Conservation (phyloP, 495 filamentous ascomycete species). For the Penicillium riverlandense region DNA sequence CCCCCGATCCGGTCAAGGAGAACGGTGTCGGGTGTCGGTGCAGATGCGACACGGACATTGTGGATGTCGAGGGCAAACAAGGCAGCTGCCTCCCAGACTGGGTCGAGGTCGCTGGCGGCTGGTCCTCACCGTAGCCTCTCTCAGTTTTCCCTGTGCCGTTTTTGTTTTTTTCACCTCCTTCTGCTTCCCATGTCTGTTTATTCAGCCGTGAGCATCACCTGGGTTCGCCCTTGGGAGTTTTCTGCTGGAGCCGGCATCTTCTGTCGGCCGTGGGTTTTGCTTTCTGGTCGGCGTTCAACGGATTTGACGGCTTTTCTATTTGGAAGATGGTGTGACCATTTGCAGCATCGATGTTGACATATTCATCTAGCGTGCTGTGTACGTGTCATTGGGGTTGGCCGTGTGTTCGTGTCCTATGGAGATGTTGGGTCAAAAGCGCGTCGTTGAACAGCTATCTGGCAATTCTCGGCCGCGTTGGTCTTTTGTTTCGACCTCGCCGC, state of each 20-base stretch:
- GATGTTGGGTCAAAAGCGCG: conserved; percentile 1
- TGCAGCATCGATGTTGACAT: conserved; percentile 34
- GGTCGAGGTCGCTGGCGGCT: conserved; percentile 96
- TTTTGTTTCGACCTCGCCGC: neutral
- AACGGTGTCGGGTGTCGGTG: conserved; percentile 97
- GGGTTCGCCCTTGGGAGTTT: conserved; percentile 29
- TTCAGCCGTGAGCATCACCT: conserved; percentile 31
- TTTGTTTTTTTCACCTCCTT: conserved; percentile 17
- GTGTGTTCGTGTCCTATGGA: conserved; percentile 5
- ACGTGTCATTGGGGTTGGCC: conserved; percentile 23
- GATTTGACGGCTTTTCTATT: conserved; percentile 35
- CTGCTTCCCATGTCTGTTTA: conserved; percentile 25
- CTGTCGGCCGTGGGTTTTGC: conserved; percentile 25
- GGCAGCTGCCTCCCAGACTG: conserved; percentile 93
- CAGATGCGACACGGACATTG: conserved; percentile 96
- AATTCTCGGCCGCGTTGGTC: neutral
- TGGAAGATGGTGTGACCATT: conserved; percentile 31
- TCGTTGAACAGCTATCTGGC: no score
- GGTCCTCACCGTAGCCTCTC: conserved; percentile 59
- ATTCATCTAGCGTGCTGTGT: conserved; percentile 38
- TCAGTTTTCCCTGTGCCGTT: conserved; percentile 28
- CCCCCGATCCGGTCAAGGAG: conserved; percentile 77
- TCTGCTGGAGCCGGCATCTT: conserved; percentile 32
- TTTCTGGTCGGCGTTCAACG: conserved; percentile 39
- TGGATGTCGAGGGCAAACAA: conserved; percentile 94